Evolutionary conservation across 805 yeast species (phyloP), one percentile per base, ranked within the genome.

Genomic region (Trichomonascus vanleenenianus): DNA sequence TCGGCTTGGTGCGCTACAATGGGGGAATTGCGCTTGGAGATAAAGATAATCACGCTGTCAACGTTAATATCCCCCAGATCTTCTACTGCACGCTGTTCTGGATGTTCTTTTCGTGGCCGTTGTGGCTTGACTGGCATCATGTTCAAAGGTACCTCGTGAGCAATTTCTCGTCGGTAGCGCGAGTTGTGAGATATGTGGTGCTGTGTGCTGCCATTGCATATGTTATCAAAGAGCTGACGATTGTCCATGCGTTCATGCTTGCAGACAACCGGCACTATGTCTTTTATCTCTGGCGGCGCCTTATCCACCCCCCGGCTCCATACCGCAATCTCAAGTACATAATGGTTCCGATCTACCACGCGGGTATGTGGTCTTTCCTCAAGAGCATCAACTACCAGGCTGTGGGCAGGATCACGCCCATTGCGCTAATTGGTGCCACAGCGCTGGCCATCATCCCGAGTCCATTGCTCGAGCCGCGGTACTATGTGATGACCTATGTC

Each of bases 241-340:
- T 82, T 2, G 81, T 79, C 2, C 98, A 93, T 62, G 97, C 97
- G 6, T 93, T 91, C 62, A 63, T 93, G 34, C 70, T 91, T 38
- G 94, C 97, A 0, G 98, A 93, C 62, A 93, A 93, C 66, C 76
- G 98, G 56, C 98, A 93, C 63, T 87, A 80, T 61, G 80, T 95
- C 0, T 93, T 93, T 61, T 93, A 93, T 63, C 65, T 93, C 32
- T 85, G 85, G 76, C 76, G 79, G 46, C 75, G 74, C 47, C 56
- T 93, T 22, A 74, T 91, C 39, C 65, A 75, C 53, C 65, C 70
- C 18, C 67, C 46, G 2, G 47, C 46, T 45, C 40, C 47, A 12
- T 48, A 16, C 39, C 44, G 9, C 15, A 40, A 41, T 46, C 68
- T 77, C 15, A 68, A 75, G 44, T 67, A 72, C 46, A 54, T 77